phyloP scores from a whole-genome alignment of 257 asterid genomes.

The Apocynum venetum region DNA sequence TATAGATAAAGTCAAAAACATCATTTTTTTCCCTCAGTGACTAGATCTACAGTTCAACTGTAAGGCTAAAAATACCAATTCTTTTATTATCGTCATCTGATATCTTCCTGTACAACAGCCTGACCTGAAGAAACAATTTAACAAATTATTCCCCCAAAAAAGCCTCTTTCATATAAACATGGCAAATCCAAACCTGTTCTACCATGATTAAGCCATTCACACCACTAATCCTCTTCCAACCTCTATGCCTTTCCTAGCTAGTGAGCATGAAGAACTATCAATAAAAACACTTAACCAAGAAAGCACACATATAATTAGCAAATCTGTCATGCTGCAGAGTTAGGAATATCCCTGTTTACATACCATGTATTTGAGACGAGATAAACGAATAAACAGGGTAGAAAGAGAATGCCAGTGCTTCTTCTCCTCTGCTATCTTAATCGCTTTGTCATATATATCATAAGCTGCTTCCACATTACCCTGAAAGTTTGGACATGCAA shows the following conservation, averaged over 20 bases:
- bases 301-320: neutral
- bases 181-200: neutral
- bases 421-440: constrained; percentile 51
- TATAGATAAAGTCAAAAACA: neutral
- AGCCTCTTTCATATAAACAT: neutral
- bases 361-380: constrained; percentile 68
- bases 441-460: constrained; percentile 56
- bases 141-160: neutral
- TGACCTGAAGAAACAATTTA: neutral
- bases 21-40: neutral
- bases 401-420: constrained; percentile 52
- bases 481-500: constrained; percentile 44
- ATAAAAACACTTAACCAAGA: neutral
- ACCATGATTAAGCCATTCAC: neutral
- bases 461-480: constrained; percentile 69
- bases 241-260: neutral
- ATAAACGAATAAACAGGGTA: constrained; percentile 49
- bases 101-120: neutral
- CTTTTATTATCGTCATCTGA: neutral
- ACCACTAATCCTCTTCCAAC: neutral
- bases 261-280: neutral
- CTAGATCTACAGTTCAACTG: neutral
- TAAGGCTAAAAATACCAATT: neutral
- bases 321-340: constrained; percentile 13
- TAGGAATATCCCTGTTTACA: constrained; percentile 11